Conservation (phyloP, 2,329 filamentous ascomycete species). For the Apiospora koreana region DNA sequence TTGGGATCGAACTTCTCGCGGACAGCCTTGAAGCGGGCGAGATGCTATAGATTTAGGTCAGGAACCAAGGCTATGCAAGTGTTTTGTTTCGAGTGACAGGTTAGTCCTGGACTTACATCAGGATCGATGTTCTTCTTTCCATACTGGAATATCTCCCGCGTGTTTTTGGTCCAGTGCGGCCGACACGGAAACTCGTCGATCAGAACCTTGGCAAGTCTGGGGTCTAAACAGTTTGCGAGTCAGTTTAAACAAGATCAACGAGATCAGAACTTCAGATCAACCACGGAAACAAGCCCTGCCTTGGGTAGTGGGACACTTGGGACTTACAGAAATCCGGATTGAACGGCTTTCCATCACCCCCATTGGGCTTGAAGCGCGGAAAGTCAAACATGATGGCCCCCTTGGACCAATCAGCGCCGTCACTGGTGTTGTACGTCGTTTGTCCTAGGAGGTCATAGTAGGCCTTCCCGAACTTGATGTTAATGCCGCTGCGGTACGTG, state of each 20-base stretch:
- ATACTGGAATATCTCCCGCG: conserved; percentile 45
- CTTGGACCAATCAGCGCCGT: conserved; percentile 49
- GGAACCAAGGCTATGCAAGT: not conserved
- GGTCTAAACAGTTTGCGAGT: conserved; percentile 31
- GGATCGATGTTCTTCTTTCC: conserved; percentile 49
- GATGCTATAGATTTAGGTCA: conserved; percentile 27
- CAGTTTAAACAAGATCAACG: not conserved
- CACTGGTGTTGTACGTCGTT: conserved; percentile 47
- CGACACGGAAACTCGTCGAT: conserved; percentile 52
- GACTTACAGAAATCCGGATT: conserved; percentile 52
- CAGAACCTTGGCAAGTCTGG: conserved; percentile 45
- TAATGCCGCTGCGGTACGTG: conserved; percentile 53
- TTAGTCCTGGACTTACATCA: conserved; percentile 33
- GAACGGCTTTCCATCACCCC: conserved; percentile 47
- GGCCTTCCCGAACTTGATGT: conserved; percentile 53
- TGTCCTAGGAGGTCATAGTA: conserved; percentile 52
- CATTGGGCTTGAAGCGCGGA: conserved; percentile 45
- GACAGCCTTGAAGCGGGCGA: conserved; percentile 48
- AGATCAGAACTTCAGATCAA: not conserved
- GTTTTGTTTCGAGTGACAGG: not conserved
- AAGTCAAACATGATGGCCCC: conserved; percentile 58
- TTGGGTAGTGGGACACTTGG: not conserved
- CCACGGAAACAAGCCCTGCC: not conserved
- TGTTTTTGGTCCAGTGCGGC: conserved; percentile 57
- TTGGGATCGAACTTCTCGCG: conserved; percentile 50